Conservation (phyloP, 768 basidiomycete species). For the Leccinum variicolor region DNA sequence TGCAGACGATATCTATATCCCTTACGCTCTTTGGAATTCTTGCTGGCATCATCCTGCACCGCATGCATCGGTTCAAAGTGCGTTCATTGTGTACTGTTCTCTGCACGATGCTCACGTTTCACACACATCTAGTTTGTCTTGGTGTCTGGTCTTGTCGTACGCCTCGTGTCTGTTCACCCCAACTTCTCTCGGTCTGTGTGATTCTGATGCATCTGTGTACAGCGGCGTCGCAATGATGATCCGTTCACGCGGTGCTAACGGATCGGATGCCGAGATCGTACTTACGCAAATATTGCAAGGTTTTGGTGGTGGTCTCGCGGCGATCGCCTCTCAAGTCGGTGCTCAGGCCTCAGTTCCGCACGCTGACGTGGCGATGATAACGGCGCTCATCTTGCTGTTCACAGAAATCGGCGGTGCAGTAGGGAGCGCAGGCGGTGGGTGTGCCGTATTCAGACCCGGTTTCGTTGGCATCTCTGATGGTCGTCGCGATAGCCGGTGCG, state of each 20-base stretch:
- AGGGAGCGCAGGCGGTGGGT: conserved; percentile 57
- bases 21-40: conserved; percentile 62
- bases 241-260: conserved; percentile 60
- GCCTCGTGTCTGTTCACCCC: conserved; percentile 40
- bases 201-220: neutral
- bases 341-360: conserved; percentile 67
- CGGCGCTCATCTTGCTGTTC: conserved; percentile 61
- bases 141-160: conserved; percentile 54
- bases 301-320: conserved; percentile 69
- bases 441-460: conserved; percentile 6
- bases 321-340: conserved; percentile 51
- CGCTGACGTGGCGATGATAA: conserved; percentile 62
- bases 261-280: conserved; percentile 53
- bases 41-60: conserved; percentile 55
- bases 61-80: conserved; percentile 55
- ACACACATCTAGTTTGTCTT: conserved; percentile 39
- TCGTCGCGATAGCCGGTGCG: conserved; percentile 45
- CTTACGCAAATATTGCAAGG: conserved; percentile 72
- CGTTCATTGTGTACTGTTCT: neutral
- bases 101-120: neutral
- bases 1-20: conserved; percentile 54
- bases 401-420: conserved; percentile 69
- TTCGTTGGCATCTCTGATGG: neutral
- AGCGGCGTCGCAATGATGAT: conserved; percentile 70
- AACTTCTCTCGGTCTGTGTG: neutral